Base-by-base conservation (phyloP, 331 rosid genomes). In the Pyrus hybrid region DNA sequence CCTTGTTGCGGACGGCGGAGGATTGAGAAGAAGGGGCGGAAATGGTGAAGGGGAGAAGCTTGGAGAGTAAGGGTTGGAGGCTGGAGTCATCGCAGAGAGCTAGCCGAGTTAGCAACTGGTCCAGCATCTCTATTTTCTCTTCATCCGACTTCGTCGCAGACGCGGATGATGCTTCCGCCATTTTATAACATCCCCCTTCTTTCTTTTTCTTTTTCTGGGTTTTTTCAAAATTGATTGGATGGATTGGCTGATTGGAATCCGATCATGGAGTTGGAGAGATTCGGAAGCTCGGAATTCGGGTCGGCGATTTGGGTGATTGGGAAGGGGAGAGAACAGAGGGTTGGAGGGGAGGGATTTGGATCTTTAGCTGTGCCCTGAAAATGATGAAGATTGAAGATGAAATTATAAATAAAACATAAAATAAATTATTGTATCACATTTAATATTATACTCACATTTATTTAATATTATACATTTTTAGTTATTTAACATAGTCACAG, bases 31-130 rank as follows among this genome's bases (percentile, higher is more conserved):
- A 88, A 58, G 91, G 96, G 4, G 96, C 90, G 56, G 95, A 91
- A 78, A 94, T 88, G 56, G 91, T 80, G 76, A 83, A 70, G 9
- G 99, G 99, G 63, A 94, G 97, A 32, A 94, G 91, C 87, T 88
- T 90, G 69, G 85, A 81, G 75, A 94, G 99, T 64, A 94, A 76
- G 51, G 85, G 71, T 53, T 94, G 90, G 76, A 94, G 97, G 22
- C 88, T 90, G 81, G 96, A 86, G 82, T 94, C 98, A 49, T 91
- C 96, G 79, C 95, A 94, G 65, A 94, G 90, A 81, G 98, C 98
- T 72, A 94, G 83, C 25, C 93, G 90, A 77, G 98, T 94, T 3
- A 94, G 86, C 87, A 88, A 85, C 54, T 95, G 96, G 88, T 94
- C 98, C 30, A 91, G 90, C 79, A 88, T 80, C 80, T 94, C 95